Conservation (phyloP, 495 filamentous ascomycete species). For the Xylaria bambusicola region DNA sequence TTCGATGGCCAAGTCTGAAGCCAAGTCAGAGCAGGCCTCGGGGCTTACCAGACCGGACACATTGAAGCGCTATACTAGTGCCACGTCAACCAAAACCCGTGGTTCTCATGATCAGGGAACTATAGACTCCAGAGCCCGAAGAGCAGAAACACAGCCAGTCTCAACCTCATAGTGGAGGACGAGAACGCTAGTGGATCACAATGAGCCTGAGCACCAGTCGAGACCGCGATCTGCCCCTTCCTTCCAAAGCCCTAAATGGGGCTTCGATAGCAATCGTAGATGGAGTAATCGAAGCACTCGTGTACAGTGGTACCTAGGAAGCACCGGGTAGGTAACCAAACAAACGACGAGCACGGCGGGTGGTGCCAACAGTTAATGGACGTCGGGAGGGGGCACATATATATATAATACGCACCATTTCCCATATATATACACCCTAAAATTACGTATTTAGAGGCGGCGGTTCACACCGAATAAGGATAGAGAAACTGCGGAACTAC, state of each 20-base stretch:
- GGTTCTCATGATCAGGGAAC: conserved; percentile 14
- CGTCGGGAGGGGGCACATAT: background rate
- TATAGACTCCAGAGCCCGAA: conserved; percentile 10
- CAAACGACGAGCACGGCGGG: background rate
- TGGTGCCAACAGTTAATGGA: background rate
- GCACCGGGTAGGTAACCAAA: conserved; percentile 19
- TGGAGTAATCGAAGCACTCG: background rate
- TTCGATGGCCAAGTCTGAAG: conserved; percentile 20
- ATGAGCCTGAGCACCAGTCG: background rate
- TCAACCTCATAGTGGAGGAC: conserved; percentile 25
- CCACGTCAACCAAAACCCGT: conserved; percentile 7
- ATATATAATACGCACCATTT: conserved; percentile 2
- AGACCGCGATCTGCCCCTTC: background rate
- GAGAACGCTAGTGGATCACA: background rate
- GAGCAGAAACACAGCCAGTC: conserved; percentile 26
- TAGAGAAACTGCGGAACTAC: background rate
- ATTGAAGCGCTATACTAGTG: conserved; percentile 24
- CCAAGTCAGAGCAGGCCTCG: conserved; percentile 16
- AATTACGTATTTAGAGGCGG: conserved; percentile 25
- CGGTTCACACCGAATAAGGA: conserved; percentile 23
- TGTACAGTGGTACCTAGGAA: conserved; percentile 28
- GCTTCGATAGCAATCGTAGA: background rate
- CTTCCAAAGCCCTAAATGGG: conserved; percentile 5
- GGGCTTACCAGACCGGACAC: conserved; percentile 21
- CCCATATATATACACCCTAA: conserved; percentile 13